These are phyloP conservation scores for Stenogyne calaminthoides DNA, from an alignment of 305 asterid species.

Conservation along the genomic window DNA sequence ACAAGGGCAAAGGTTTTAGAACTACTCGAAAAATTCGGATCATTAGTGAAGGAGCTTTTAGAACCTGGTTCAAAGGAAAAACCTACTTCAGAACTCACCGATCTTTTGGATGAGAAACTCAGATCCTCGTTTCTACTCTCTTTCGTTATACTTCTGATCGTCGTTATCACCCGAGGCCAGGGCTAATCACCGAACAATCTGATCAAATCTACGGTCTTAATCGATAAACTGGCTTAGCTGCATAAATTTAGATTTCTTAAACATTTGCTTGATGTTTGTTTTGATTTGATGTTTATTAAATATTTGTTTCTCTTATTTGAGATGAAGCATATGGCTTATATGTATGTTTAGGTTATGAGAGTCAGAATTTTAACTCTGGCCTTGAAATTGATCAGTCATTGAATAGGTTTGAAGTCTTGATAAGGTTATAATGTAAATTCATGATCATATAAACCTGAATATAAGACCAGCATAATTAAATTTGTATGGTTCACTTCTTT, in stretches of 20 bases:
- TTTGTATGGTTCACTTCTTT: background rate
- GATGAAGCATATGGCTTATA: background rate
- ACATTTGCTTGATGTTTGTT: background rate
- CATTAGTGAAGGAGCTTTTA: slow-evolving; percentile 42
- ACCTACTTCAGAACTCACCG: slow-evolving; percentile 44
- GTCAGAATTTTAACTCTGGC: background rate
- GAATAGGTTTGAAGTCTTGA: background rate
- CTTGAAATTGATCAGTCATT: background rate
- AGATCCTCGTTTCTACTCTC: slow-evolving; percentile 57
- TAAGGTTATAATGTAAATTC: background rate
- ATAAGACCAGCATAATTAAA: background rate
- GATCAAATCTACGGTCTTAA: no score
- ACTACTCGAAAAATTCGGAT: slow-evolving; percentile 38
- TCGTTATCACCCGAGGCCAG: slow-evolving; percentile 45
- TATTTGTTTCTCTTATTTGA: background rate
- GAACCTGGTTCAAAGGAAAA: slow-evolving; percentile 35
- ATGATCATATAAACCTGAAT: background rate
- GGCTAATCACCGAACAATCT: slow-evolving; percentile 10
- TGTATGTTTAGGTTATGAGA: background rate
- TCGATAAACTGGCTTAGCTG: background rate
- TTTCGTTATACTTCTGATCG: slow-evolving; percentile 49
- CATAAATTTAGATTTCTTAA: background rate
- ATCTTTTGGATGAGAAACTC: slow-evolving; percentile 54
- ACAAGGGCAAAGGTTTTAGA: slow-evolving; percentile 45
- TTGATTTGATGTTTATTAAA: background rate